phyloP scores from a whole-genome alignment of 805 yeast genomes.

The Crinitomyces ghanaensis region DNA sequence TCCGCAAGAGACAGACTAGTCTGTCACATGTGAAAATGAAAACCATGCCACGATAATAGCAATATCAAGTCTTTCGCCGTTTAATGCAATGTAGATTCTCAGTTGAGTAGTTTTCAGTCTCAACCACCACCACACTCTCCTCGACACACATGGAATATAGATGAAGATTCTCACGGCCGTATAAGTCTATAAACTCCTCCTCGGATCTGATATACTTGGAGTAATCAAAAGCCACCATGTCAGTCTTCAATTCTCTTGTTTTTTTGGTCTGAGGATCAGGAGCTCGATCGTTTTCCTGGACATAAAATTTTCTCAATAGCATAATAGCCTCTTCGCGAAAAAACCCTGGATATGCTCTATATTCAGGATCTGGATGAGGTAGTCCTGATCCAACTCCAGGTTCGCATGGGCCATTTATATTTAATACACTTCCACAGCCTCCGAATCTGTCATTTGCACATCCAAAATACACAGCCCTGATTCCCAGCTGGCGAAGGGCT shows the following conservation, averaged over 20 bases:
- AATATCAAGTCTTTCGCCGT: no score
- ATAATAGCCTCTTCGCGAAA: constrained; percentile 72
- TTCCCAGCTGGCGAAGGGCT: constrained; percentile 69
- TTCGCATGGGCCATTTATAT: constrained; percentile 41
- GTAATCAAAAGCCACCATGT: constrained; percentile 46
- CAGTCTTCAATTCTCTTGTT: constrained; percentile 38
- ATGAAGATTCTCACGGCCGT: constrained; percentile 32
- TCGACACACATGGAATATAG: constrained; percentile 11
- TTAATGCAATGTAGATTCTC: no score
- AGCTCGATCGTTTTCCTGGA: constrained; percentile 74
- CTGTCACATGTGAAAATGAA: no score
- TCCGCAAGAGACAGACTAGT: no score
- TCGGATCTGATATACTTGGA: constrained; percentile 35
- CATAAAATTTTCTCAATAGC: constrained; percentile 70
- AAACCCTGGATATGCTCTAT: constrained; percentile 64
- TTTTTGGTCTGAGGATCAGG: constrained; percentile 72
- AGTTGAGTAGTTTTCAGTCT: not conserved
- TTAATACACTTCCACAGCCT: constrained; percentile 82
- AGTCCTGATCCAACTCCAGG: no score
- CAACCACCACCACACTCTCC: not conserved
- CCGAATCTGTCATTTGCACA: constrained; percentile 95
- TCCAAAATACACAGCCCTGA: constrained; percentile 70
- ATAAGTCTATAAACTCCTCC: constrained; percentile 39
- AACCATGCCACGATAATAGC: no score
- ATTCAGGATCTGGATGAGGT: no score